phyloP scores from a whole-genome alignment of 2,329 filamentous ascomycete species.

The Lasiodiplodia sp. region DNA sequence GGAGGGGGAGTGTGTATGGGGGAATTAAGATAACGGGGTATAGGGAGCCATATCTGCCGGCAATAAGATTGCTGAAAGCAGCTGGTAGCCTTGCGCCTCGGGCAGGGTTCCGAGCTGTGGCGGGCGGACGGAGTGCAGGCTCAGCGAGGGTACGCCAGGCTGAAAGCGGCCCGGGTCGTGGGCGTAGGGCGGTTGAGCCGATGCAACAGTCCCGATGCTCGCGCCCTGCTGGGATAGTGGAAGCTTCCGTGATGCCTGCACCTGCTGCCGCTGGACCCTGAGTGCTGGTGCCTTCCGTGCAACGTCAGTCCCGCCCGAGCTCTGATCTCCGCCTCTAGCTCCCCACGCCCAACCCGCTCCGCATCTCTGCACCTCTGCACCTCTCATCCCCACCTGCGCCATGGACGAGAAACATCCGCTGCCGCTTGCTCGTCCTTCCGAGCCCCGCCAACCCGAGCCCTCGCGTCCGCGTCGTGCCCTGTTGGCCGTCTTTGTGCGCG shows the following conservation, averaged over 20 bases:
- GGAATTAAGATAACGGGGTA: conserved; percentile 18
- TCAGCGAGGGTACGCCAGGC: background rate
- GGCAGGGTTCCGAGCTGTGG: background rate
- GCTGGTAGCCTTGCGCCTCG: background rate
- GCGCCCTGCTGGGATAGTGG: background rate
- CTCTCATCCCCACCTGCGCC: background rate
- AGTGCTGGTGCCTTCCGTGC: background rate
- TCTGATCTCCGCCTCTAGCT: background rate
- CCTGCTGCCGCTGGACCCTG: conserved; percentile 11
- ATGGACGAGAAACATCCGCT: conserved; percentile 27
- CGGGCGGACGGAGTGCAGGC: conserved; percentile 7
- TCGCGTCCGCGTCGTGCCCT: conserved; percentile 33
- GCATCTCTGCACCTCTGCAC: background rate
- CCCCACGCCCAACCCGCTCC: background rate
- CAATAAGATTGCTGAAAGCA: conserved; percentile 2
- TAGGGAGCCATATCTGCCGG: conserved; percentile 8
- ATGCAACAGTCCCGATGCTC: background rate
- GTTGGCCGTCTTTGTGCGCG: conserved; percentile 36
- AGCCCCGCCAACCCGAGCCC: background rate
- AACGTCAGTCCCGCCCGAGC: background rate
- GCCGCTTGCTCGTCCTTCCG: background rate
- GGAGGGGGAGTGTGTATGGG: background rate
- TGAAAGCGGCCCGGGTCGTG: background rate
- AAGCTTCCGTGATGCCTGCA: conserved; percentile 10
- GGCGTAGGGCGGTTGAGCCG: background rate